These are phyloP conservation scores for Dillenia turbinata DNA, from an alignment of 164 flowering plant genomes.

Conservation along the genomic window DNA sequence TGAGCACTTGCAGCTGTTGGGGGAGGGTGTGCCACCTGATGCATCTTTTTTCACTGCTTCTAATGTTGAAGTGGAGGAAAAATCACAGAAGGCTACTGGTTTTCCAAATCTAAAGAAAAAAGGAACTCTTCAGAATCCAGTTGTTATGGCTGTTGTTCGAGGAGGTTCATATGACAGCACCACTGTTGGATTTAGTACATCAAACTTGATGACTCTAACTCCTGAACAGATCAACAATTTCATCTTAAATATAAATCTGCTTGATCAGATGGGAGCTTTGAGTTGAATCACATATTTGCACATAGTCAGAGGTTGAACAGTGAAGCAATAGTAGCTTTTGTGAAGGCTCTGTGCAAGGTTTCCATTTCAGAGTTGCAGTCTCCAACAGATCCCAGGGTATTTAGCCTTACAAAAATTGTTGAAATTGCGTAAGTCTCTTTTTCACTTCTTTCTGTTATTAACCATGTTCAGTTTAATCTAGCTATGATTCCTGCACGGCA, in stretches of 20 bases:
- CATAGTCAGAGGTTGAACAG: constrained; percentile 96
- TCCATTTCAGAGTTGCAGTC: constrained; percentile 94
- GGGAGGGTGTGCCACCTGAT: constrained; percentile 98
- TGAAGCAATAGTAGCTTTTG: constrained; percentile 96
- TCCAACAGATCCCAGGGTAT: constrained; percentile 96
- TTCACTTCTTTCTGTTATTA: neutral
- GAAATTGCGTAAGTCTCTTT: constrained; percentile 85
- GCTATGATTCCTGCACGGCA: too few relatives aligned
- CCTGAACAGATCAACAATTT: constrained; percentile 86
- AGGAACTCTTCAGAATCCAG: constrained; percentile 84
- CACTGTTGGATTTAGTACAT: constrained; percentile 41
- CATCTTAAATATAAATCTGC: constrained; percentile 86
- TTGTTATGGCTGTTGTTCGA: constrained; percentile 91
- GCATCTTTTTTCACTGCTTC: constrained; percentile 66
- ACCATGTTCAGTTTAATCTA: too few relatives aligned
- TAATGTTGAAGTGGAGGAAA: constrained; percentile 71
- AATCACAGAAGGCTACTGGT: constrained; percentile 39
- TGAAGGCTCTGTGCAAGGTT: constrained; percentile 93
- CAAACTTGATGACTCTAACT: constrained; percentile 67
- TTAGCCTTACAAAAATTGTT: constrained; percentile 95
- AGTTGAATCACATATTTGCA: constrained; percentile 95
- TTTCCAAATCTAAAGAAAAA: constrained; percentile 67
- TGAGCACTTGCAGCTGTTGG: constrained; percentile 91
- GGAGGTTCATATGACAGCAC: constrained; percentile 99
- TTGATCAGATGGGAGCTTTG: constrained; percentile 96